Evolutionary conservation across 768 basidiomycete species (phyloP), one percentile per base, ranked within the genome.

Genomic region (Tephrocybe sp.): DNA sequence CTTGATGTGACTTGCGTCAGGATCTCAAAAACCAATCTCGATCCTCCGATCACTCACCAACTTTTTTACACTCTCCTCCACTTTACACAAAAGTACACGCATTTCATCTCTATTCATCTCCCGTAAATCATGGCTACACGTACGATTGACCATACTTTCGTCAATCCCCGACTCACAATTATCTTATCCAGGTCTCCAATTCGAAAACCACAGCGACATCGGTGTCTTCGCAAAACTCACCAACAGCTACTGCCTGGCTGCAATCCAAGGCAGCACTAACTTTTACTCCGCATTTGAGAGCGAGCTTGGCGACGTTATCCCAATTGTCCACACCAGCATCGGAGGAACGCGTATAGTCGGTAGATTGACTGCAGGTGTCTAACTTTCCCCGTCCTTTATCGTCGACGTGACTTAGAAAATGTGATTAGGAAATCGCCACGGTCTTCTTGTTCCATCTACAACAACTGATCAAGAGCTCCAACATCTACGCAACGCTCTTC

Each of bases 381-480:
- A 16, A 10, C 25, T 31, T 30, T 31, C 3, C 36, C 16, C 21
- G 11, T 18, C 4, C 18, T 2, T 42, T 10, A 29, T 5, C 11
- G 23, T 10, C 33, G 10, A 8, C 24, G 29, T 9, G 37, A 12
- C 21, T 38, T 43, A 5, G 12, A 38, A 38, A 34, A 21, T 33
- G 3, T 24, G n/a, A 4, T 15, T 63, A 88, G 93, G 94, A 50
- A 99, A 99, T 73, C 84, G 92, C 56, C 94, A 99, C 67, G 97
- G 97, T 48, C 83, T 99, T 23, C 90, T 99, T 52, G 92, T 99
- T 19, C 97, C 97, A 8, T 84, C 90, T 45, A 85, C 93, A 47
- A 94, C 97, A 41, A 94, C 94, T 43, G 97, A 98, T 66, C 97
- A 98, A 64, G 97, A 99, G 67, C 82, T 98, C 1, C 97, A 97